A percentile compares a stretch with the other conserved stretches of the same genome.
phyloP scores from a whole-genome alignment of 306 rosid species.

The Luffa aegyptiaca region DNA sequence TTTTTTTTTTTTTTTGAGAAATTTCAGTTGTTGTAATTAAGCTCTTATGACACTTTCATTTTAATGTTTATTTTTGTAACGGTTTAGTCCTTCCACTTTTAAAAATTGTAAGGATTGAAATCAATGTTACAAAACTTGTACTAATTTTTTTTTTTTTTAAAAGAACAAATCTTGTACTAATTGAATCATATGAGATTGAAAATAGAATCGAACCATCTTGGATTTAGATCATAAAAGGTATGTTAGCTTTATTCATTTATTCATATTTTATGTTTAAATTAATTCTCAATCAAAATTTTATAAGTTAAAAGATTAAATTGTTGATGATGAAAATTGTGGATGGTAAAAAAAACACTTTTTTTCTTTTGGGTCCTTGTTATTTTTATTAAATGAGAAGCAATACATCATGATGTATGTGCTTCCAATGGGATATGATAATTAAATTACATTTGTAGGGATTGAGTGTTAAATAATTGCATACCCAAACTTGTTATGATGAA shows the following conservation, averaged over 20 bases:
- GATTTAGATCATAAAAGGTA: background rate
- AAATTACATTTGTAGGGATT: background rate
- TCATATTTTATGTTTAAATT: background rate
- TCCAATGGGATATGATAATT: background rate
- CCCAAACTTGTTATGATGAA: background rate
- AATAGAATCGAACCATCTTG: too few species aligned
- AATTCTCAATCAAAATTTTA: background rate
- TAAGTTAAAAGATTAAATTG: background rate
- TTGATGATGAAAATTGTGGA: background rate
- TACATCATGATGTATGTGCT: background rate
- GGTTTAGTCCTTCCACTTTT: background rate
- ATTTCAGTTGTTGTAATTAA: background rate
- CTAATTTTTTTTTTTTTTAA: too few species aligned
- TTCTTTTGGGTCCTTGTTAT: background rate
- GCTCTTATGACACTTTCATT: background rate
- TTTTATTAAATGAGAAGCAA: slow-evolving; percentile 1
- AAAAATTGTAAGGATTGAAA: background rate
- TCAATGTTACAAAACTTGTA: too few species aligned
- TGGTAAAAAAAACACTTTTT: background rate
- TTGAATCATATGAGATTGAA: too few species aligned
- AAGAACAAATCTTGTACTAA: too few species aligned
- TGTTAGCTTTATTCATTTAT: background rate
- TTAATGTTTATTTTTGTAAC: background rate
- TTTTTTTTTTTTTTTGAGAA: too few species aligned
- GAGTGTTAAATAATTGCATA: background rate